Conservation (phyloP, 83 land plant genomes). For the Larix sibirica region DNA sequence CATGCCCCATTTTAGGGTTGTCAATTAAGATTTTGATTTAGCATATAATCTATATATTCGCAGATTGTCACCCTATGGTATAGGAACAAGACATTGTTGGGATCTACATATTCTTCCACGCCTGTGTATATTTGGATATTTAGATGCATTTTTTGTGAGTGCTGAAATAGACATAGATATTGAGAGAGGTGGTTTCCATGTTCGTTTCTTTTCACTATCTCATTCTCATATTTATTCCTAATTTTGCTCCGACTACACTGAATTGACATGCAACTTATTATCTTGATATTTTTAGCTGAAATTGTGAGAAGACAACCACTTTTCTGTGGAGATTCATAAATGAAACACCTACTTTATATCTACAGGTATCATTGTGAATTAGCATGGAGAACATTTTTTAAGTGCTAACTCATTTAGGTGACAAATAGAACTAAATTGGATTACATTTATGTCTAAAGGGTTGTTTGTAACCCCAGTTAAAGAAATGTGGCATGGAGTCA, state of each 20-base stretch:
- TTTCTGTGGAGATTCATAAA: slow-evolving; percentile 92
- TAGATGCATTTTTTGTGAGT: not conserved
- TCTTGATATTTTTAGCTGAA: slow-evolving; percentile 52
- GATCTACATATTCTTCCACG: not conserved
- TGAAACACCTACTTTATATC: slow-evolving; percentile 91
- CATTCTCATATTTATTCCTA: no score
- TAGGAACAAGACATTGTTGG: not conserved
- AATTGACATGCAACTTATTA: not conserved
- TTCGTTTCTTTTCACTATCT: no score
- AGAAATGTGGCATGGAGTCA: slow-evolving; percentile 66
- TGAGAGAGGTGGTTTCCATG: no score
- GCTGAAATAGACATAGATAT: no score
- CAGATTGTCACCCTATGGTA: not conserved
- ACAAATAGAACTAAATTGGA: not conserved
- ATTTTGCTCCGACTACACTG: no score
- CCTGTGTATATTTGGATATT: not conserved
- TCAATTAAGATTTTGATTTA: not conserved
- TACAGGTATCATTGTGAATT: slow-evolving; percentile 56
- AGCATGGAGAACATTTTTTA: not conserved
- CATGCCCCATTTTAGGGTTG: no score
- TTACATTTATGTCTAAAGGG: slow-evolving; percentile 17
- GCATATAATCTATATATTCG: not conserved
- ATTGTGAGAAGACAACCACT: slow-evolving; percentile 81
- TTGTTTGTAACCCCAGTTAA: slow-evolving; percentile 67
- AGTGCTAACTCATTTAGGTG: not conserved